A percentile compares a stretch with the other conserved stretches of the same genome.
phyloP scores from a whole-genome alignment of 129 eudicot species.

The Sambucus nigra region DNA sequence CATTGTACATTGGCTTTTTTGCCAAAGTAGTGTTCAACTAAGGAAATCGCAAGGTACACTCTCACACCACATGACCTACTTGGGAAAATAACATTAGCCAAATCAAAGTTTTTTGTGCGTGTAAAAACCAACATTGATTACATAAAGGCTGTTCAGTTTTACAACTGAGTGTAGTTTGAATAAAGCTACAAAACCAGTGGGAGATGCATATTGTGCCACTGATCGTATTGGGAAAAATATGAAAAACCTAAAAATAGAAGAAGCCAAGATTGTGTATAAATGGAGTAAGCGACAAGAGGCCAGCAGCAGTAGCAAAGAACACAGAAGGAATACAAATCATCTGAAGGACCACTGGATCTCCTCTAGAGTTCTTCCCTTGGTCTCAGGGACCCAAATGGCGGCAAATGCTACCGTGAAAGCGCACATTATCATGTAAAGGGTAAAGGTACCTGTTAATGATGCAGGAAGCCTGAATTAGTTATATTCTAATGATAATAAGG shows the following conservation, averaged over 20 bases:
- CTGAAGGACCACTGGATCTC: conserved; percentile 86
- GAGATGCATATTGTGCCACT: not conserved
- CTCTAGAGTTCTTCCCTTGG: conserved; percentile 86
- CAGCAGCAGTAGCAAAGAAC: not conserved
- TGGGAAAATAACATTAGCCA: no score
- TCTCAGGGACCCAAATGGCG: conserved; percentile 71
- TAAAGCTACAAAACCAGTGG: not conserved
- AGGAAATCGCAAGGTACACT: no score
- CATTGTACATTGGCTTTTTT: no score
- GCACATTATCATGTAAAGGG: conserved; percentile 49
- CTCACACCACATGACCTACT: no score
- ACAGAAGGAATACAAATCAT: conserved; percentile 12
- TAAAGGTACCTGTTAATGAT: conserved; percentile 53
- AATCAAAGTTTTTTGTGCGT: no score
- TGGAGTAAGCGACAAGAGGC: not conserved
- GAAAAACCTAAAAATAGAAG: not conserved
- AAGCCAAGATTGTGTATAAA: not conserved
- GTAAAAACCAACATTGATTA: not conserved
- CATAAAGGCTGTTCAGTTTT: not conserved
- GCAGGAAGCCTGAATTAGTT: conserved; percentile 3
- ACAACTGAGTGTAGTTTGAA: no score
- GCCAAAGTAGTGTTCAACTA: no score
- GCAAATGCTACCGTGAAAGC: conserved; percentile 47
- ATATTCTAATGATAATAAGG: not conserved
- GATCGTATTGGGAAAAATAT: no score